Conservation (phyloP, 2,329 filamentous ascomycete genomes). For the Dothiorella sarmentorum region DNA sequence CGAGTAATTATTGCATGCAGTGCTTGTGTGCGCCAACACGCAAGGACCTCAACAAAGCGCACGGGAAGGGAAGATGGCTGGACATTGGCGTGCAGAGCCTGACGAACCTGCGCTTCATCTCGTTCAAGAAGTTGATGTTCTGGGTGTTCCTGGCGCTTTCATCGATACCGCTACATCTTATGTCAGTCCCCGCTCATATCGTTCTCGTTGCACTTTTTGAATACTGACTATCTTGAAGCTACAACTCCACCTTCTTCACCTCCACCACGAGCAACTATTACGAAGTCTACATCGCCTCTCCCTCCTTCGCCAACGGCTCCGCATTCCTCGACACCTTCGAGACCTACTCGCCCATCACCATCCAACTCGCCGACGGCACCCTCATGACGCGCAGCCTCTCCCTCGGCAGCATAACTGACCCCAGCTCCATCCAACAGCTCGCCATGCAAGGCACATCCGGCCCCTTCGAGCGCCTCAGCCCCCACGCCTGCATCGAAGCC, state of each 20-base stretch:
- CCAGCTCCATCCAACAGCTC: neutral
- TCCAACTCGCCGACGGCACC: neutral
- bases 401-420: neutral
- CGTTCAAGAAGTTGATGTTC: neutral
- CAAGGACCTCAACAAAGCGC: neutral
- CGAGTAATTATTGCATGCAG: constrained; percentile 14
- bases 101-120: constrained; percentile 32
- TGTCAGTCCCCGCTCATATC: neutral
- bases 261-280: constrained; percentile 24
- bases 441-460: neutral
- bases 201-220: no score
- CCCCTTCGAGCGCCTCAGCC: constrained; percentile 18
- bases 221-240: constrained; percentile 19
- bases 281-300: constrained; percentile 20
- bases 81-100: constrained; percentile 46
- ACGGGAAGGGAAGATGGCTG: constrained; percentile 32
- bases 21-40: neutral
- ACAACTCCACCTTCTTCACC: constrained; percentile 28
- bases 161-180: constrained; percentile 1
- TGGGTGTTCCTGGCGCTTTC: neutral
- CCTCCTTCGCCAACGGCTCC: constrained; percentile 18
- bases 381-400: no score
- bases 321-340: constrained; percentile 10
- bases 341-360: no score
- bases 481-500: constrained; percentile 21